These are phyloP conservation scores for Plantago elongata DNA, from an alignment of 257 asterid genomes.

Conservation along the genomic window DNA sequence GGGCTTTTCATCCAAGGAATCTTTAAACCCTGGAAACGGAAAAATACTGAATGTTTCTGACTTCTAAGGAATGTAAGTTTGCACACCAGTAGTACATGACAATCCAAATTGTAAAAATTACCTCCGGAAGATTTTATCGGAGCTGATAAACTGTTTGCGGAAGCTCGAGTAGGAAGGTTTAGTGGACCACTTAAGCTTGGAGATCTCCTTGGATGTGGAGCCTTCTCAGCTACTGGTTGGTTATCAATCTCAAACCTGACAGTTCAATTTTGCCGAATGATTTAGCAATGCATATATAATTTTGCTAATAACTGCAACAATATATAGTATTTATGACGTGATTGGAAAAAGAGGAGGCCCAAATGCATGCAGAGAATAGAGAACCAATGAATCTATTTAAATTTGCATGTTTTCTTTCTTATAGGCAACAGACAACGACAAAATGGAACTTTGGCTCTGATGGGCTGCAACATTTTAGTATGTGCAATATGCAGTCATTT, in stretches of 20 bases:
- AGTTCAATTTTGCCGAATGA: slow-evolving; percentile 16
- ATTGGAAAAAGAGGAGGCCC: neutral
- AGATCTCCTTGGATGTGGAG: slow-evolving; percentile 59
- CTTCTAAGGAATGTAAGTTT: slow-evolving; percentile 10
- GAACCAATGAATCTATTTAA: too few species aligned
- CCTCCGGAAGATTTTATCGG: slow-evolving; percentile 98
- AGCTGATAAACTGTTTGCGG: slow-evolving; percentile 97
- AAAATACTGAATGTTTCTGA: slow-evolving; percentile 12
- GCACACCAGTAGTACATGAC: slow-evolving; percentile 16
- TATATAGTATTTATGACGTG: slow-evolving; percentile 6
- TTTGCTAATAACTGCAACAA: slow-evolving; percentile 14
- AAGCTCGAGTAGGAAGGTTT: slow-evolving; percentile 93
- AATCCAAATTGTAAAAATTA: slow-evolving; percentile 24
- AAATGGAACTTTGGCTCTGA: too few species aligned
- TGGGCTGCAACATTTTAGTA: too few species aligned
- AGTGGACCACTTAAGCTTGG: slow-evolving; percentile 97
- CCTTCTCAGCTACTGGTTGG: slow-evolving; percentile 54
- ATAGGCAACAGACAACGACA: too few species aligned
- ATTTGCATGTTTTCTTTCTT: too few species aligned
- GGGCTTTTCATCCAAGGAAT: slow-evolving; percentile 81
- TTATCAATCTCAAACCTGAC: slow-evolving; percentile 66
- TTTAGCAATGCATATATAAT: slow-evolving; percentile 15
- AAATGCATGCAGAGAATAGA: too few species aligned
- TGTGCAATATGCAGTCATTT: too few species aligned
- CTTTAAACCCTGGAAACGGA: slow-evolving; percentile 59